Evolutionary conservation across 2,329 filamentous ascomycete species (phyloP), one percentile per base, ranked within the genome.

Genomic region (Aureobasidium namibiae): DNA sequence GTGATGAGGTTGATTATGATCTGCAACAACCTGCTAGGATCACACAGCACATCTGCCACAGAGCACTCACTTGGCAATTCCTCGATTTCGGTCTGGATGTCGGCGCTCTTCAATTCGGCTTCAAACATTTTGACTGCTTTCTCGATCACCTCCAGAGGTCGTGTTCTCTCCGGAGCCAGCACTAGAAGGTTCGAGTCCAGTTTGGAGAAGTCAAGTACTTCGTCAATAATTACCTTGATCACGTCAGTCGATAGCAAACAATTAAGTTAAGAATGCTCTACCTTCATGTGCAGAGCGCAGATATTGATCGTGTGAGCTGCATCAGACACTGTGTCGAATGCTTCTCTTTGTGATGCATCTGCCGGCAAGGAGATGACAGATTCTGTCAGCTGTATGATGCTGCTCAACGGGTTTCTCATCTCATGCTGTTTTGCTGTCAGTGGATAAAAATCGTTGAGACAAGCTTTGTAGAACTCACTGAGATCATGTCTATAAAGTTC

Each of bases 131-230:
- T 69, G 3, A 69, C 50, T 1, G 67, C 68, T 46, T 68, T 66
- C 11, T 63, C 59, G 2, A 67, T 58, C 2, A 67, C 59, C 13
- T 57, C 56, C 13, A 63, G 36, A 11, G 66, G 60, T 26, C 59
- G 45, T 4, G 61, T 61, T 5, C 49, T 58, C n/a, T 63, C 63
- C 1, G 66, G 66, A 10, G 63, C 62, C 21, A 68, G 60, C 0
- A 66, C 66, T 1, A 78, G 65, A 3, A 78, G 68, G 61, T 71
- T 73, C 0, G 75, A 75, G 39, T 77, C 75, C 16, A 78, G 70
- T 54, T 77, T 77, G 39, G 72, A 75, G 11, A 77, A 64, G 0
- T 74, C 76, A 1, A 78, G 67, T 7, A 78, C 70, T 58, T 79
- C 76, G 61, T 78, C 75, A 10, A 78, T 75, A 36, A 79, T 78